Base-by-base conservation (phyloP, 1,139 yeast genomes). In the Taphrina betulina region DNA sequence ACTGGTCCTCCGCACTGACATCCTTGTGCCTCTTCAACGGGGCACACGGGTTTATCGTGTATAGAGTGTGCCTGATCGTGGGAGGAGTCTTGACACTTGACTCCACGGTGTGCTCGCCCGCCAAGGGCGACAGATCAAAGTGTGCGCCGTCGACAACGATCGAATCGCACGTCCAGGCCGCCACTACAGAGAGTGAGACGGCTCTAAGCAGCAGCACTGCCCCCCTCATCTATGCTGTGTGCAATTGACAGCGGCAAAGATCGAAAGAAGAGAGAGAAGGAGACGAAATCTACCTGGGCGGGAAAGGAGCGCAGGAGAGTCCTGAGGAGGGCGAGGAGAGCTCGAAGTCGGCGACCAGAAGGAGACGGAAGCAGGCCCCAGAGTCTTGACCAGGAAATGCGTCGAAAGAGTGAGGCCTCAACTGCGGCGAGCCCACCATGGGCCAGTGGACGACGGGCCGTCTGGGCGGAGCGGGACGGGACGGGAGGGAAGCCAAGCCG, bases 21-120 rank as follows among this genome's bases (percentile, higher is more conserved):
- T 67, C 64, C 16, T 61, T 52, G 62, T 61, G 41, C 61, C 52
- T 38, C 4, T 63, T 66, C 28, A 77, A 68, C 10, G 78, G 71
- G 44, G 78, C 80, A 69, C 95, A 86, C 10, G 87, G 74, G 43
- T 86, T 84, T 48, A 88, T 65, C 64, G 75, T 79, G 89, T 95
- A 86, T 2, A 79, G 74, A 35, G 75, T 69, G 54, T 74, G 76
- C 1, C 86, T 80, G 41, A 69, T 72, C 4, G 89, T 78, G 1
- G 96, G 96, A 28, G 96, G 96, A n/a, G 96, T 86, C 48, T 78
- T 77, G 41, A 68, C 71, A 28, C 73, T 65, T 2, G 64, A 57
- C 3, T 73, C 65, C 14, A 72, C 71, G 2, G 69, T 63, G 62
- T 78, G 77, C 5, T 72, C 65, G 2, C 85, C 85, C 41, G 72